Evolutionary conservation across 768 basidiomycete species (phyloP).

Genomic region (Leccinum variicolor): DNA sequence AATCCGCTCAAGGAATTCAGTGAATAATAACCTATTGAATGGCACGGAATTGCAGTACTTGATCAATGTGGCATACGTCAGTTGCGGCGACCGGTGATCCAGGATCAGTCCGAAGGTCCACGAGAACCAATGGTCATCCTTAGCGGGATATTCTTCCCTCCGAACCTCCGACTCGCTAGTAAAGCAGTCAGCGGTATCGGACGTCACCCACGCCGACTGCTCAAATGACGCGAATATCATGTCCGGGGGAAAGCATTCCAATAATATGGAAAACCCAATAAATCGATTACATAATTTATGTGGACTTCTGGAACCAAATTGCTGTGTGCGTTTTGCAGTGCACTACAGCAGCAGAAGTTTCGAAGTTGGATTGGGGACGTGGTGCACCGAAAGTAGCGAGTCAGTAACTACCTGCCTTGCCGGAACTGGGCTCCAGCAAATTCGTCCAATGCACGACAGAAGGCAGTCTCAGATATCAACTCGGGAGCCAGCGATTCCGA

Average conservation of each 20-base stretch:
- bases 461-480: slow-evolving; percentile 50
- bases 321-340: neutral
- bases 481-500: slow-evolving; percentile 2
- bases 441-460: slow-evolving; percentile 70
- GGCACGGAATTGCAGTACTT: neutral
- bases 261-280: neutral
- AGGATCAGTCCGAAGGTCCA: neutral
- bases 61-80: neutral
- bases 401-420: slow-evolving; percentile 57
- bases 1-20: neutral
- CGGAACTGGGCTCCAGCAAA: slow-evolving; percentile 75
- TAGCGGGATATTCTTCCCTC: neutral
- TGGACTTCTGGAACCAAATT: neutral
- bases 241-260: neutral
- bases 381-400: slow-evolving; percentile 3
- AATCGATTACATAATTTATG: neutral
- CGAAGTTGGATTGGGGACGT: neutral
- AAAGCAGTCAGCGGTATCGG: neutral
- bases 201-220: neutral
- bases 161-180: neutral
- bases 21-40: neutral
- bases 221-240: neutral
- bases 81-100: neutral
- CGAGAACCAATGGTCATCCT: neutral
- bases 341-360: neutral